These are phyloP conservation scores for Mortierella antarctica DNA, from an alignment of 192 early-diverging fungal genomes.

Conservation along the genomic window DNA sequence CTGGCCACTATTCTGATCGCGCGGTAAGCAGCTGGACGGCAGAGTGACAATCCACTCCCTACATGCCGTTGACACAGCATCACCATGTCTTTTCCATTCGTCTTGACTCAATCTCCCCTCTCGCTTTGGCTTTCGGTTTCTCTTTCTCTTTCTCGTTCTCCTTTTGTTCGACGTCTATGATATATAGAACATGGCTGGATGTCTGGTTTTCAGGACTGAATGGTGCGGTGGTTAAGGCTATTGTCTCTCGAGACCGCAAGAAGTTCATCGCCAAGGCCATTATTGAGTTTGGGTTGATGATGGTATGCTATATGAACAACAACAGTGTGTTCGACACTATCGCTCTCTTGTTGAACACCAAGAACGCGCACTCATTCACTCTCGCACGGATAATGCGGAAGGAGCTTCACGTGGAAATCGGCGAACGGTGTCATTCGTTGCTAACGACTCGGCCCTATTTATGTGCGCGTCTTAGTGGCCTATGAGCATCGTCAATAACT, in stretches of 20 bases:
- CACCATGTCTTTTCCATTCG: not conserved
- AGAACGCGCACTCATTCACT: no score
- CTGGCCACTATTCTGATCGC: constrained; percentile 66
- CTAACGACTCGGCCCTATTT: not conserved
- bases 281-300: constrained; percentile 75
- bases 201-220: constrained; percentile 73
- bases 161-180: constrained; percentile 32
- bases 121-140: no score
- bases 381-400: no score
- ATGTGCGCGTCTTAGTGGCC: constrained; percentile 60
- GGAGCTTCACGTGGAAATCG: no score
- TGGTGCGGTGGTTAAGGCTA: constrained; percentile 80
- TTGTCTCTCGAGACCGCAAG: constrained; percentile 73
- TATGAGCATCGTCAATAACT: constrained; percentile 73
- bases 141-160: not conserved
- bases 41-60: no score
- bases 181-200: constrained; percentile 69
- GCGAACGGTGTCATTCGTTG: not conserved
- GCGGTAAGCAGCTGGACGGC: constrained; percentile 26
- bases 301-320: constrained; percentile 45
- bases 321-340: no score
- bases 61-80: not conserved
- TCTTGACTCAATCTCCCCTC: not conserved
- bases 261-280: constrained; percentile 70
- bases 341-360: no score